These are phyloP conservation scores for Scheffersomyces lignicola DNA, from an alignment of 1,139 yeast genomes.

Conservation along the genomic window DNA sequence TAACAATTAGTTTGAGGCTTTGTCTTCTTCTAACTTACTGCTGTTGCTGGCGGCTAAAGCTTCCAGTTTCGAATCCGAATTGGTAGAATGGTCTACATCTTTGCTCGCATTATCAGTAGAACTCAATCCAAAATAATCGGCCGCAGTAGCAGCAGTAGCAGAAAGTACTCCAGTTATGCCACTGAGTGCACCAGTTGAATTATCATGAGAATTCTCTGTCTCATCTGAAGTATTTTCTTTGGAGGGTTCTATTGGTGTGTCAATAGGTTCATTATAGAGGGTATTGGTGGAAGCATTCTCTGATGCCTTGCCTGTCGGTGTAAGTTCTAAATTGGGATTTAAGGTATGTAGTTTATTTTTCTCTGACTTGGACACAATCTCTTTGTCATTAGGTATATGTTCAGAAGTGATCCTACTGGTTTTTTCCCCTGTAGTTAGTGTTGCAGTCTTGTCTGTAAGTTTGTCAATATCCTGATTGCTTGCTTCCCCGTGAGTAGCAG, in stretches of 20 bases:
- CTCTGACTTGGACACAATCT: not conserved
- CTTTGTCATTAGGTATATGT: no score
- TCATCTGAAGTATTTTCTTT: slow-evolving; percentile 6
- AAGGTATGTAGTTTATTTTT: not conserved
- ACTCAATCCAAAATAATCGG: slow-evolving; percentile 12
- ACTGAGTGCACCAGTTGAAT: slow-evolving; percentile 14
- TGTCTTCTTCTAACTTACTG: no score
- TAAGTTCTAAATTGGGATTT: not conserved
- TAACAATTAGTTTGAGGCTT: no score
- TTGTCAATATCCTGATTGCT: no score
- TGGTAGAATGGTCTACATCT: no score
- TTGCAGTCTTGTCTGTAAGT: no score
- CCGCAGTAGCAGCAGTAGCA: slow-evolving; percentile 13
- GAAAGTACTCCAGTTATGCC: slow-evolving; percentile 13
- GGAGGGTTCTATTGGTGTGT: slow-evolving; percentile 10
- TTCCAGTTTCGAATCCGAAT: no score
- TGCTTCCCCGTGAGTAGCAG: no score
- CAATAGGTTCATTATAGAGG: slow-evolving; percentile 17
- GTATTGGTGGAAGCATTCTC: slow-evolving; percentile 17
- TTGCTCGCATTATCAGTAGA: no score
- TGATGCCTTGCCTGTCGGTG: slow-evolving; percentile 9
- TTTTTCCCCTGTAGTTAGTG: no score
- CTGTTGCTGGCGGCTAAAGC: no score
- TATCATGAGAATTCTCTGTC: not conserved
- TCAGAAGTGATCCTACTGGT: no score